Percentiles rank a stretch among this genome's conserved stretches.
These are phyloP conservation scores for Trichothecium roseum DNA, from an alignment of 2,329 filamentous ascomycete genomes.

Conservation along the genomic window DNA sequence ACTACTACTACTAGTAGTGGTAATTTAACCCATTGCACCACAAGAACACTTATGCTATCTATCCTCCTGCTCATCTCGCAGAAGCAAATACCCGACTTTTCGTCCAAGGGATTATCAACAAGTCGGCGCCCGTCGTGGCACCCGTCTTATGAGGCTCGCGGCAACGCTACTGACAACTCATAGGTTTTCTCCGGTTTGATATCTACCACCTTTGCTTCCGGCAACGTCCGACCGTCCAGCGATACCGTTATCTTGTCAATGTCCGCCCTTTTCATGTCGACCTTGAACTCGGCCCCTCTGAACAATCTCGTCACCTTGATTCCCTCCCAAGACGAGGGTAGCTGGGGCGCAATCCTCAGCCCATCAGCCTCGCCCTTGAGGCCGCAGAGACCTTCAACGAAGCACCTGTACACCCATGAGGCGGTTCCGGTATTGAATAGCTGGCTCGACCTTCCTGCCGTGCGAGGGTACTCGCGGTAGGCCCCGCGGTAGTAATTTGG, in stretches of 20 bases:
- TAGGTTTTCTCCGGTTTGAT: conserved; percentile 34
- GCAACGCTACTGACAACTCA: conserved; percentile 15
- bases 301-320: conserved; percentile 38
- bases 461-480: conserved; percentile 35
- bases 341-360: conserved; percentile 34
- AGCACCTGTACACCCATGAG: conserved; percentile 44
- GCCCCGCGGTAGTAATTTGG: conserved; percentile 49
- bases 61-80: too few species aligned
- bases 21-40: too few species aligned
- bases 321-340: conserved; percentile 37
- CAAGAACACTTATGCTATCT: too few species aligned
- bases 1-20: too few species aligned
- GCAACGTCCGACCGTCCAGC: conserved; percentile 24
- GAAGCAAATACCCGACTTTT: too few species aligned
- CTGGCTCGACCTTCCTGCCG: conserved; percentile 44
- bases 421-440: conserved; percentile 49
- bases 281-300: conserved; percentile 37
- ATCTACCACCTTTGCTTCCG: conserved; percentile 26
- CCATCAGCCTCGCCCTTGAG: conserved; percentile 37
- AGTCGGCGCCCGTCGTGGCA: too few species aligned
- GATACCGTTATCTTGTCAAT: conserved; percentile 30
- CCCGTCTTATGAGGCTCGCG: too few species aligned
- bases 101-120: too few species aligned
- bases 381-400: conserved; percentile 45
- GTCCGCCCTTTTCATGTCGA: conserved; percentile 29